A percentile compares a stretch with the other conserved stretches of the same genome.
phyloP scores from a whole-genome alignment of 177 flowering plant genomes.

The Vitis hybrid region DNA sequence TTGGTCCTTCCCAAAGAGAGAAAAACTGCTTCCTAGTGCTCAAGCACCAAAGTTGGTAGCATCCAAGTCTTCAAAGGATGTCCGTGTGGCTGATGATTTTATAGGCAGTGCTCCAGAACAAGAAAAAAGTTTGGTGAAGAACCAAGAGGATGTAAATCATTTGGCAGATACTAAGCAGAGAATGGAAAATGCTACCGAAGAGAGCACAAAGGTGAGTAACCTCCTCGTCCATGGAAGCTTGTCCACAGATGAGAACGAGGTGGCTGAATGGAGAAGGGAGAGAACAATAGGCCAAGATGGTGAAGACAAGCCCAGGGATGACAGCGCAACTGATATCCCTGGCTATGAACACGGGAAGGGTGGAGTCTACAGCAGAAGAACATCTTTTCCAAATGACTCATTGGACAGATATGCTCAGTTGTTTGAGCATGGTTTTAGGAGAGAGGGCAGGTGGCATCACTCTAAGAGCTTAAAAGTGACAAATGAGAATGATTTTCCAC shows the following conservation, averaged over 20 bases:
- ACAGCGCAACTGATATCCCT: neutral
- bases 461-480: constrained; percentile 37
- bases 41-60: constrained; percentile 5
- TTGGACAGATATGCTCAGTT: constrained; percentile 32
- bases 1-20: constrained; percentile 20
- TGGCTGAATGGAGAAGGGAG: neutral
- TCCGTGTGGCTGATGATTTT: neutral
- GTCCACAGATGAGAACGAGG: constrained; percentile 8
- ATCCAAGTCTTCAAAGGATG: constrained; percentile 10
- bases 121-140: constrained; percentile 14
- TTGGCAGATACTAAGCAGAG: constrained; percentile 21
- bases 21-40: neutral
- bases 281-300: neutral
- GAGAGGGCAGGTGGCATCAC: constrained; percentile 11
- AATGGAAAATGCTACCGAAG: constrained; percentile 19
- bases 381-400: constrained; percentile 30
- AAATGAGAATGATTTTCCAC: constrained; percentile 22
- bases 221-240: neutral
- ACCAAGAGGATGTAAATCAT: constrained; percentile 14
- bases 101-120: constrained; percentile 1
- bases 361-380: constrained; percentile 11
- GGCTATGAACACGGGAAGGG: constrained; percentile 2
- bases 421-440: constrained; percentile 22
- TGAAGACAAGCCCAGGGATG: neutral
- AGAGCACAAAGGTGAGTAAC: constrained; percentile 12